Evolutionary conservation across 116 monocot species (phyloP).

Genomic region (Iris pallida): DNA sequence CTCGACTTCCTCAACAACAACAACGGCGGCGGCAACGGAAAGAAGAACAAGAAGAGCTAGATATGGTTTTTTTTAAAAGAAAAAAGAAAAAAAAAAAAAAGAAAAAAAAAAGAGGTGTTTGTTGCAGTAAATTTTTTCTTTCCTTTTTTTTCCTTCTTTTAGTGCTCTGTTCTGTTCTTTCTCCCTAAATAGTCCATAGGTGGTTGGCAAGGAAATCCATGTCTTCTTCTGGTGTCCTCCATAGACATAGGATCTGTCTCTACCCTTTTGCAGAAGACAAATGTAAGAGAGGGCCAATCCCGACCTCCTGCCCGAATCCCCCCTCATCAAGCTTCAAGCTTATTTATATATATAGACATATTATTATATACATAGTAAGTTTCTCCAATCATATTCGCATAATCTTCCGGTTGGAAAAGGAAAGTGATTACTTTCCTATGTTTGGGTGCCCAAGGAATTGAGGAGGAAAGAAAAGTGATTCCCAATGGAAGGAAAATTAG

Average conservation of each 20-base stretch:
- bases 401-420: not conserved
- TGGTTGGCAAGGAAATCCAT: not conserved
- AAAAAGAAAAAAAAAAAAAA: not conserved
- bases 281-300: slow-evolving; percentile 15
- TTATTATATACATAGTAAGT: slow-evolving; percentile 5
- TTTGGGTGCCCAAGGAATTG: not conserved
- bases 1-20: slow-evolving; percentile 59
- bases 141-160: not conserved
- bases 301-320: slow-evolving; percentile 1
- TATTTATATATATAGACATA: no score
- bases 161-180: not conserved
- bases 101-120: not conserved
- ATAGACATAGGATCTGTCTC: not conserved
- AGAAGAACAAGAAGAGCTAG: slow-evolving; percentile 31
- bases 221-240: not conserved
- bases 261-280: slow-evolving; percentile 5
- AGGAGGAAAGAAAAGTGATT: not conserved
- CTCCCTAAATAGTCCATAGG: not conserved
- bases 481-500: no score
- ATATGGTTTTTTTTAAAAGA: not conserved
- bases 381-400: not conserved
- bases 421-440: not conserved
- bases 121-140: not conserved
- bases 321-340: no score
- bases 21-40: slow-evolving; percentile 4